These are phyloP conservation scores for Cercospora canescens DNA, from an alignment of 2,329 filamentous ascomycete species.

Conservation along the genomic window DNA sequence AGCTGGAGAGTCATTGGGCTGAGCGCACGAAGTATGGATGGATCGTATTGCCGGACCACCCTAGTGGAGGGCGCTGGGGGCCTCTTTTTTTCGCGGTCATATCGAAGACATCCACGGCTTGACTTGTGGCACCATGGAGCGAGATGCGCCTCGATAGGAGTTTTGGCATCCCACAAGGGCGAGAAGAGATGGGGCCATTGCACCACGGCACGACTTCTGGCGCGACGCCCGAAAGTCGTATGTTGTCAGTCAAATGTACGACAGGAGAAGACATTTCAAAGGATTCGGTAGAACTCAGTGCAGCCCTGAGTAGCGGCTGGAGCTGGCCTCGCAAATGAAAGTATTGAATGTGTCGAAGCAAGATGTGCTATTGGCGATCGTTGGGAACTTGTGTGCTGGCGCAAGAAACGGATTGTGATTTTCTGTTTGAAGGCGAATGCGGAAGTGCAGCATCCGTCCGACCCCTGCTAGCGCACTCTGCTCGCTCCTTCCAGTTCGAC, in stretches of 20 bases:
- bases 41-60: slow-evolving; percentile 44
- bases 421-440: too few species aligned
- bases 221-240: too few species aligned
- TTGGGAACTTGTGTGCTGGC: too few species aligned
- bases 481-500: not conserved
- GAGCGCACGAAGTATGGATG: slow-evolving; percentile 41
- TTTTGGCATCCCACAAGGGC: not conserved
- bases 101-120: slow-evolving; percentile 32
- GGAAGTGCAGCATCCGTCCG: not conserved
- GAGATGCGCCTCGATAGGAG: not conserved
- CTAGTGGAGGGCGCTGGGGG: slow-evolving; percentile 39
- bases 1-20: slow-evolving; percentile 28
- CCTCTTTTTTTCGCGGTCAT: slow-evolving; percentile 44
- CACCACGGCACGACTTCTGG: too few species aligned
- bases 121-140: not conserved
- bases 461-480: not conserved
- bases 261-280: too few species aligned
- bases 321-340: too few species aligned
- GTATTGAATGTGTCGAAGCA: too few species aligned
- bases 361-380: too few species aligned
- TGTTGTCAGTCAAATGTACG: too few species aligned
- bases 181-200: not conserved
- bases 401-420: too few species aligned
- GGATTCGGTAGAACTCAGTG: too few species aligned
- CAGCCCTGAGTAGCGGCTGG: too few species aligned